Base-by-base conservation (phyloP, 2,329 filamentous ascomycete species). In the Chalaropsis ovoidea region DNA sequence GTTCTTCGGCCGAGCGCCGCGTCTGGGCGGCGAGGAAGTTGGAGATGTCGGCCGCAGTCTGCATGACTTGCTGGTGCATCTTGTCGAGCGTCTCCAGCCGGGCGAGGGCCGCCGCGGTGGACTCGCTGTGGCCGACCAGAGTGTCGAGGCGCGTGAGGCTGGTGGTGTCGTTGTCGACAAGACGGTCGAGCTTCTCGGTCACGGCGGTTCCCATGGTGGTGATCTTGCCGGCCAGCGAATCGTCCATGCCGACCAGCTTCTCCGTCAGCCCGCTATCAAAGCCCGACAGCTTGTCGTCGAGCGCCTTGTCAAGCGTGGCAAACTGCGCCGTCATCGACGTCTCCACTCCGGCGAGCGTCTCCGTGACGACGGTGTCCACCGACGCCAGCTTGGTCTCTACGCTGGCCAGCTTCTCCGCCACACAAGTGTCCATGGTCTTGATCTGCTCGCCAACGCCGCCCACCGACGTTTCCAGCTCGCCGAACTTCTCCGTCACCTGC, bases 41-140 rank as follows among this genome's bases (percentile, higher is more conserved):
- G 1, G 88, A 87, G 65, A 99, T 86, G 72, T 95, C 90, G 22
- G 86, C 84, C 0, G 93, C 91, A 1, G 90, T 95, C 67, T 86
- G 82, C 73, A 90, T 84, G 66, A 99, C 90, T 70, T 95, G 89
- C 69, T 88, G 82, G 71, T 96, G 90, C 27, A 67, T 63, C 42
- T 67, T 62, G 70, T 96, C 90, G 4, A 99, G 82, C 27, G 89
- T 89, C 68, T 88, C 87, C 58, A 96, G 82, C 70, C 92, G 89
- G 4, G 82, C 80, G 43, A 90, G 83, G 0, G 88, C 85, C 72
- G 90, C 86, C 63, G 82, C 82, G 0, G 89, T 82, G 22, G 83
- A 81, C 31, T 84, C 65, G 17, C 60, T 63, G 17, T 89, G 84
- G 62, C 82, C 82, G 49, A 90, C 78, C 3, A 88, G 65, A 45